Conservation (phyloP, 495 filamentous ascomycete genomes). For the Aspergillus saccharolyticus region DNA sequence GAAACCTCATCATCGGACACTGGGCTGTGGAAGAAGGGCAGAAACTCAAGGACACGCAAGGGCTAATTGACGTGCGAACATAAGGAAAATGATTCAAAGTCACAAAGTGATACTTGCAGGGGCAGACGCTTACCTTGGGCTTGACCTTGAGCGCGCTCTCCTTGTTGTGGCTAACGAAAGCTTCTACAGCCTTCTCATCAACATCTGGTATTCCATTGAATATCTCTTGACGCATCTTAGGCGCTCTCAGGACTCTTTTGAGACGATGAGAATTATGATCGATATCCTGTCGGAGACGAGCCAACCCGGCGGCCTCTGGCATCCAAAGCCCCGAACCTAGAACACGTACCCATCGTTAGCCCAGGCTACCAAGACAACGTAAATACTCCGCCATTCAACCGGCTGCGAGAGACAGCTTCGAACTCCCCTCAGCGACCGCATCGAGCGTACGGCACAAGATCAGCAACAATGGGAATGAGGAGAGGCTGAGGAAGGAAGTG, state of each 20-base stretch:
- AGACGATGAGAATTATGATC: conserved; percentile 63
- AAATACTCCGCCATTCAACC: background rate
- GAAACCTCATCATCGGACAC: background rate
- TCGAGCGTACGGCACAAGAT: background rate
- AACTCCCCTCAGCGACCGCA: background rate
- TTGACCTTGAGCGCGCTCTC: conserved; percentile 76
- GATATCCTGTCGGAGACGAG: conserved; percentile 64
- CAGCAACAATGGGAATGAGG: background rate
- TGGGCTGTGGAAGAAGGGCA: background rate
- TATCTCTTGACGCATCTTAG: conserved; percentile 56
- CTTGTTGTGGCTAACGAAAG: conserved; percentile 62
- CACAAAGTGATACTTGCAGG: background rate
- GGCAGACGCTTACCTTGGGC: conserved; percentile 60
- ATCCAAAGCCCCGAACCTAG: conserved; percentile 75
- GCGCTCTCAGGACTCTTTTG: conserved; percentile 57
- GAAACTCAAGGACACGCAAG: background rate
- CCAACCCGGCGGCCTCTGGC: conserved; percentile 58
- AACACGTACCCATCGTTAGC: conserved; percentile 16
- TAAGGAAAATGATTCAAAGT: background rate
- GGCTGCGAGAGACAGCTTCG: background rate
- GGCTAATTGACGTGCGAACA: background rate
- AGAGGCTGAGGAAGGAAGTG: background rate
- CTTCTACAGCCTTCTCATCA: conserved; percentile 56
- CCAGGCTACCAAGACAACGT: background rate
- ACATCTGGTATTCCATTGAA: conserved; percentile 51